Conservation (phyloP, 306 rosid genomes). For the Cucurbita moschata region DNA sequence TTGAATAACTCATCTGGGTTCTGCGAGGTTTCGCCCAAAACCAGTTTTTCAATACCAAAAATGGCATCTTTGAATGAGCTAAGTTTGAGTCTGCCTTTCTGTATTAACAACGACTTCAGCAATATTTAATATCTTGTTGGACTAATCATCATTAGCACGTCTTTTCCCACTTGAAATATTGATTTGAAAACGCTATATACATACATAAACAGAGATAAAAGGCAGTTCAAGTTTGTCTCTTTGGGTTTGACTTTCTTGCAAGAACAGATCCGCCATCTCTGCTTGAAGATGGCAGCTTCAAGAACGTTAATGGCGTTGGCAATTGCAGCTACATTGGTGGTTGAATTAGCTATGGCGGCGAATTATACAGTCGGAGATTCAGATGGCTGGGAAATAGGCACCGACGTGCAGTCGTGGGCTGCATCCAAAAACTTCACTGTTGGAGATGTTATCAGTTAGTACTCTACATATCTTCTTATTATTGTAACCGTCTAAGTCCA, state of each 20-base stretch:
- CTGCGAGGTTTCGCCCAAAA: background rate
- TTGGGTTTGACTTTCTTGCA: background rate
- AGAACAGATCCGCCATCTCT: background rate
- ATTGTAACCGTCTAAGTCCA: too few species aligned
- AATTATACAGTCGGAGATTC: background rate
- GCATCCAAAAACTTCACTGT: background rate
- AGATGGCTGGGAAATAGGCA: background rate
- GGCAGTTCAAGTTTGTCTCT: background rate
- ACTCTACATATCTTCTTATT: background rate
- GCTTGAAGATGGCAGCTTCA: background rate
- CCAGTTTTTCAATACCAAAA: background rate
- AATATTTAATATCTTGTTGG: background rate
- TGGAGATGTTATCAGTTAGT: background rate
- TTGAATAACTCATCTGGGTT: background rate
- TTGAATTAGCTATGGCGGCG: background rate
- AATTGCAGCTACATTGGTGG: background rate
- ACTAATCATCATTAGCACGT: background rate
- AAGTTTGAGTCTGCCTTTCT: too few species aligned
- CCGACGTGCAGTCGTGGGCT: background rate
- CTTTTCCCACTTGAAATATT: background rate
- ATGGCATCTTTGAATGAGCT: background rate
- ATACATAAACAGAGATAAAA: background rate
- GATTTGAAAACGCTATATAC: background rate
- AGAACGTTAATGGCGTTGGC: background rate
- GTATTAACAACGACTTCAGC: background rate